Evolutionary conservation across 2,329 filamentous ascomycete species (phyloP).

Genomic region (Fusarium aywerte): DNA sequence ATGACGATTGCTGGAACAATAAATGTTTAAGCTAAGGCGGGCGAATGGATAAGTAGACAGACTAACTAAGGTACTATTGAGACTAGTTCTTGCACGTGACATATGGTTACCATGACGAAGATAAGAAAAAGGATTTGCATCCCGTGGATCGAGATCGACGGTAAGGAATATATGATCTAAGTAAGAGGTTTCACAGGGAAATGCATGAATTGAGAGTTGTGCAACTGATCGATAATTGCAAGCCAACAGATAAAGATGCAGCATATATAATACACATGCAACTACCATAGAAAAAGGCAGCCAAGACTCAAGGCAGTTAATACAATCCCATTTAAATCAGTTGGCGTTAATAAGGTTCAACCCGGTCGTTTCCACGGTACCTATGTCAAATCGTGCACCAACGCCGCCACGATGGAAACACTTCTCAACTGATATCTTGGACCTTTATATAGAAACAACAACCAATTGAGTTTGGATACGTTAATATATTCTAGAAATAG

Average conservation of each 20-base stretch:
- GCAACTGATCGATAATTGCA: not conserved
- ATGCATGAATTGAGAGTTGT: not conserved
- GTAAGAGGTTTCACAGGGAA: not conserved
- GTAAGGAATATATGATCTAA: not conserved
- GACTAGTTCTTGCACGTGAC: not conserved
- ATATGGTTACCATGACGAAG: not conserved
- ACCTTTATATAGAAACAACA: not conserved
- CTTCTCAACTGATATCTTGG: not conserved
- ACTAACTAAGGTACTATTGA: not conserved
- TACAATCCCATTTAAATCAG: not conserved
- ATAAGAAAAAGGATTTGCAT: not conserved
- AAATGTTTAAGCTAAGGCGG: not conserved
- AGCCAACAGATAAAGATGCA: not conserved
- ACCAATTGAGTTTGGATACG: not conserved
- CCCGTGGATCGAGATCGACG: conserved; percentile 1
- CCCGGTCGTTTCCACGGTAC: not conserved
- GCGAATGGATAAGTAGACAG: not conserved
- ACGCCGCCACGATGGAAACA: not conserved
- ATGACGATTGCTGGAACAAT: not conserved
- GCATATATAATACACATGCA: not conserved
- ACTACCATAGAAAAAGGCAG: not conserved
- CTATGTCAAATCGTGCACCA: not conserved
- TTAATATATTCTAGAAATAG: not conserved
- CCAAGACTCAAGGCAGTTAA: not conserved
- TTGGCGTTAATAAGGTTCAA: not conserved